phyloP scores from a whole-genome alignment of 1,284 basidiomycete genomes.

The Malassezia psittaci region DNA sequence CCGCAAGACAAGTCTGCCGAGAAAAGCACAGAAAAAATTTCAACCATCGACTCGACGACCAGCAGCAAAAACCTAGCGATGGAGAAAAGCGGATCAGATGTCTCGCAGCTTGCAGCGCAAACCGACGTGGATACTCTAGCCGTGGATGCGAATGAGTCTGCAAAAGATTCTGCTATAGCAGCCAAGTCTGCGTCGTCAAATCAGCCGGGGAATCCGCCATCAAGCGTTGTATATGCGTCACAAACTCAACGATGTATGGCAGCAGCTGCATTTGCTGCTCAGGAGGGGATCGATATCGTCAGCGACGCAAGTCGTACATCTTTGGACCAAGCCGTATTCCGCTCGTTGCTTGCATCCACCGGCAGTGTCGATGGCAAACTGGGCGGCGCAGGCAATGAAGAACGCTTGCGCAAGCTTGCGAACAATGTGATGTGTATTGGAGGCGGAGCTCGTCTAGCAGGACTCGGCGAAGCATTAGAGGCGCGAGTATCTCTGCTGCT shows the following conservation, averaged over 20 bases:
- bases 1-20: constrained; percentile 9
- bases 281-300: constrained; percentile 58
- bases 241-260: constrained; percentile 9
- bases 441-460: constrained; percentile 56
- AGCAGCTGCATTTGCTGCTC: constrained; percentile 1
- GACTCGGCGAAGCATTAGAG: constrained; percentile 44
- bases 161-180: too few relatives aligned
- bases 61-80: too few relatives aligned
- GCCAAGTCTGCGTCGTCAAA: background rate
- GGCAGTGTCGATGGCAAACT: constrained; percentile 15
- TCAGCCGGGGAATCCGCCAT: background rate
- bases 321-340: constrained; percentile 81
- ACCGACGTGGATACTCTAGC: constrained; percentile 12
- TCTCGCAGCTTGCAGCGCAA: background rate
- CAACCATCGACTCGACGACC: too few relatives aligned
- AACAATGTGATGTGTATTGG: constrained; percentile 82
- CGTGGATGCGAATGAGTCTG: constrained; percentile 10
- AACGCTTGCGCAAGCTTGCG: constrained; percentile 78
- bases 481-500: constrained; percentile 24
- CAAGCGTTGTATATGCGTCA: background rate
- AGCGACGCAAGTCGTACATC: constrained; percentile 82
- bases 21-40: too few relatives aligned
- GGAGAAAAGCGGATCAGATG: too few relatives aligned
- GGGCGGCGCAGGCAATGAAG: constrained; percentile 55
- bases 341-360: constrained; percentile 57